Evolutionary conservation across 495 filamentous ascomycete genomes (phyloP).

Genomic region (Tuber calosporum): DNA sequence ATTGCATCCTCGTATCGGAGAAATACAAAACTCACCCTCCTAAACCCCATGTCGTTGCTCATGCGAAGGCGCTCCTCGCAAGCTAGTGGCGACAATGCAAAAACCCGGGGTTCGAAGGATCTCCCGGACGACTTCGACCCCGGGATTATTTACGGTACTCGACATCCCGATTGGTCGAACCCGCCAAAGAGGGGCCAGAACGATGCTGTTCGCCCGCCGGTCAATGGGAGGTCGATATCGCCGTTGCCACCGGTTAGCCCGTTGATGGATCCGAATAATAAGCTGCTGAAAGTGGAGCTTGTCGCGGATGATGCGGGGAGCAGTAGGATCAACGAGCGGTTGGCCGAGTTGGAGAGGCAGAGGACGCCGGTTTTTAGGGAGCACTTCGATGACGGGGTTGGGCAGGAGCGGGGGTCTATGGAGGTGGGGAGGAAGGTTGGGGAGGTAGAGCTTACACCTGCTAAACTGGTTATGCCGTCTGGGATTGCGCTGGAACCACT

Average conservation of each 20-base stretch:
- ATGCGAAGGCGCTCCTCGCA: constrained; percentile 56
- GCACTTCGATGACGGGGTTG: constrained; percentile 55
- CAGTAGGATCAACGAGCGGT: not conserved
- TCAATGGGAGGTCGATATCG: constrained; percentile 18
- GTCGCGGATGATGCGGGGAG: constrained; percentile 13
- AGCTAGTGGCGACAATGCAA: constrained; percentile 35
- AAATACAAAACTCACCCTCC: constrained; percentile 58
- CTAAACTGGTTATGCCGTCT: not conserved
- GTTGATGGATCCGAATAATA: constrained; percentile 10
- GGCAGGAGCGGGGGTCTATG: constrained; percentile 15
- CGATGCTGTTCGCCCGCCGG: constrained; percentile 16
- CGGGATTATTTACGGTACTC: constrained; percentile 49
- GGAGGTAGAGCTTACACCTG: constrained; percentile 7
- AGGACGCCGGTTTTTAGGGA: constrained; percentile 59
- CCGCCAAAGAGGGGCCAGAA: constrained; percentile 26
- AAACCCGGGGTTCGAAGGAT: constrained; percentile 41
- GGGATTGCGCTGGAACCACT: not conserved
- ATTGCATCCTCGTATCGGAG: constrained; percentile 29
- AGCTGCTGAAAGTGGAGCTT: constrained; percentile 30
- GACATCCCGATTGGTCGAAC: constrained; percentile 41
- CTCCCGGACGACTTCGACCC: constrained; percentile 68
- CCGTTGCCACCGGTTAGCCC: constrained; percentile 15
- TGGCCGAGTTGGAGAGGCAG: constrained; percentile 15
- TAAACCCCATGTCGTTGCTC: constrained; percentile 66
- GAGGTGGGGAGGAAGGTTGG: constrained; percentile 7